Percentiles rank a stretch among this genome's conserved stretches.
Evolutionary conservation across 163 green algal genomes (phyloP).

Genomic region (Chlamydomonas reinhardtii): DNA sequence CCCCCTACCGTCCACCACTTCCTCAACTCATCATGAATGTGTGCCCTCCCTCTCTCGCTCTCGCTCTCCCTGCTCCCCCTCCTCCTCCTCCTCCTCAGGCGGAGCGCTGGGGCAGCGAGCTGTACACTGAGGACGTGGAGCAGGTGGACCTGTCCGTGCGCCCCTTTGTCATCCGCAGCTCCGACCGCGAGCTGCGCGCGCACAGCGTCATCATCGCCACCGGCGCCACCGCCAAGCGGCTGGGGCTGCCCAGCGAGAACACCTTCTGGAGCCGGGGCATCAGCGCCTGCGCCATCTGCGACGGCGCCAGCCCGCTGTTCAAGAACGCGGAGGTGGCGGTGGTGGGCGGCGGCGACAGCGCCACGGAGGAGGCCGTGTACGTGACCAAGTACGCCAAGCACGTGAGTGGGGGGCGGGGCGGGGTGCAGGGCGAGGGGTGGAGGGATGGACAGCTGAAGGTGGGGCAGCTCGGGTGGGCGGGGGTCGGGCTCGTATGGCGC

Average conservation of each 20-base stretch:
- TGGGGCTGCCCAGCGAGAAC: conserved; percentile 92
- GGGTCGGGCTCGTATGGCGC: too few species aligned
- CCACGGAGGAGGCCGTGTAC: conserved; percentile 97
- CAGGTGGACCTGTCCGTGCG: conserved; percentile 86
- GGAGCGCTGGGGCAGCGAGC: conserved; percentile 93
- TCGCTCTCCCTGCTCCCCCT: too few species aligned
- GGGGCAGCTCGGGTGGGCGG: too few species aligned
- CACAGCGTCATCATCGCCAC: conserved; percentile 97
- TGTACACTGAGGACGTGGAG: conserved; percentile 97
- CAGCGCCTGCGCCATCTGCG: conserved; percentile 98
- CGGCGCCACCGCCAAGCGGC: conserved; percentile 92
- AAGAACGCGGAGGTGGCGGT: conserved; percentile 94
- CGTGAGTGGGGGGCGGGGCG: conserved; percentile 16
- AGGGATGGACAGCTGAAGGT: too few species aligned
- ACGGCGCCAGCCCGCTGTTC: conserved; percentile 94
- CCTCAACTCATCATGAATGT: too few species aligned
- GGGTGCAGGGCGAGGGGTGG: too few species aligned
- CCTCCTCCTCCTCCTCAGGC: too few species aligned
- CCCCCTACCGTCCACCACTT: too few species aligned
- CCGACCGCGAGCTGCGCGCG: conserved; percentile 76
- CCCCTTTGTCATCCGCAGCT: conserved; percentile 86
- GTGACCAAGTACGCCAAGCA: conserved; percentile 96
- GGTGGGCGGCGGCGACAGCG: conserved; percentile 96
- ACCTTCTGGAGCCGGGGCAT: conserved; percentile 96
- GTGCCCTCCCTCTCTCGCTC: too few species aligned